A percentile compares a stretch with the other conserved stretches of the same genome.
These are phyloP conservation scores for Penicillium thymicola DNA, from an alignment of 2,329 filamentous ascomycete species.

Conservation along the genomic window DNA sequence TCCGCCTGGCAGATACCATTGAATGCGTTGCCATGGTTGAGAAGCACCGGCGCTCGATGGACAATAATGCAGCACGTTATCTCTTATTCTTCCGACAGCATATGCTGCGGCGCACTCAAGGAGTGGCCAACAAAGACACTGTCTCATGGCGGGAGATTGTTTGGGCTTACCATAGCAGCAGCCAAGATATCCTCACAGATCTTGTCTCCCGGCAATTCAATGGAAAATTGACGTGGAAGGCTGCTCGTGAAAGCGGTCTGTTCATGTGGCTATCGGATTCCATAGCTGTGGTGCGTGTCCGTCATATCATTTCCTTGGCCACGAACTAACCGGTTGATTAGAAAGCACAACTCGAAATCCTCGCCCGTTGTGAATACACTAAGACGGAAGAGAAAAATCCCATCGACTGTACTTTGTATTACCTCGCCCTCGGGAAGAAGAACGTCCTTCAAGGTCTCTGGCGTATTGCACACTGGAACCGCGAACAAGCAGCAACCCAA, in stretches of 20 bases:
- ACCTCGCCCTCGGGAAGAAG: conserved; percentile 88
- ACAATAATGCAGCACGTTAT: conserved; percentile 84
- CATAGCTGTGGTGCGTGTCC: conserved; percentile 64
- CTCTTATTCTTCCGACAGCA: conserved; percentile 84
- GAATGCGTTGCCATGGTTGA: conserved; percentile 83
- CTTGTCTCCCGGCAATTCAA: conserved; percentile 78
- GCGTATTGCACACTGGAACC: conserved; percentile 89
- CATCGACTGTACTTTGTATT: conserved; percentile 85
- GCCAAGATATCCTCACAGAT: conserved; percentile 85
- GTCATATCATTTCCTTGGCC: not conserved
- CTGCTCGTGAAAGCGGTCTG: conserved; percentile 80
- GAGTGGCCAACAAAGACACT: conserved; percentile 59
- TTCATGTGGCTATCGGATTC: conserved; percentile 92
- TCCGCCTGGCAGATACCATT: conserved; percentile 76
- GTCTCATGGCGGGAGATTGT: conserved; percentile 53
- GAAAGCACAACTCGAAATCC: conserved; percentile 78
- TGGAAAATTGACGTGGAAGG: conserved; percentile 75
- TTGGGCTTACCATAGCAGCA: conserved; percentile 45
- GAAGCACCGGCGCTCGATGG: conserved; percentile 81
- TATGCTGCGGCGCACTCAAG: conserved; percentile 64
- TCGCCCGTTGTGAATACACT: conserved; percentile 91
- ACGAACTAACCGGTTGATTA: conserved; percentile 31
- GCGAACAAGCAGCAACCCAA: conserved; percentile 77
- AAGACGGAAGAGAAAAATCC: conserved; percentile 84
- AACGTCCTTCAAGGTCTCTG: conserved; percentile 84